Base-by-base conservation (phyloP, 176 grass and related monocot genomes). In the Pharus latifolius region DNA sequence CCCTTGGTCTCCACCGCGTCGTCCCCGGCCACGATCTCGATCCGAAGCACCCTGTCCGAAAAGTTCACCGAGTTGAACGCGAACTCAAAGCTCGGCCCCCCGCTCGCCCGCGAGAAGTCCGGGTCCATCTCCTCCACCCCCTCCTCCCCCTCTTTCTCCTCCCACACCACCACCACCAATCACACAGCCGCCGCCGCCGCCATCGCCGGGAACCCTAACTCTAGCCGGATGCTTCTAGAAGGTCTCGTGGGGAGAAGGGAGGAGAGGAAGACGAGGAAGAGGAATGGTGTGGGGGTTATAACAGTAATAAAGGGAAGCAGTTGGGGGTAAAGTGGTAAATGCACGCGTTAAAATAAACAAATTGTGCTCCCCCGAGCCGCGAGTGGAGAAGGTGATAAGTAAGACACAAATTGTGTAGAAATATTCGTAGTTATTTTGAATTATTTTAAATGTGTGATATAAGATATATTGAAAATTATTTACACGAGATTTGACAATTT, bases 31-130 rank as follows among this genome's bases (percentile, higher is more conserved):
- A 86, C 55, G 71, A 96, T 85, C 82, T 96, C 92, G 82, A 96
- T 96, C 79, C 88, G 88, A 23, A 96, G 82, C 32, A 88, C 84
- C 63, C 92, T 75, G 75, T 96, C 92, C 43, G 92, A 96, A 82
- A 96, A 96, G 78, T 88, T 96, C 61, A 83, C 82, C n/a, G 82
- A 86, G 80, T 96, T 91, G 82, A 91, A 96, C 50, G 88, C 92
- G 67, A 96, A 96, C 65, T 91, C 92, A 31, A 86, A 96, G 69
- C 72, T 96, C 10, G 70, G 84, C 11, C 84, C 84, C 17, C 81
- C 84, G 34, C 73, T 78, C 41, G 80, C 84, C 67, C 87, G 81
- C 34, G 87, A 76, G 81, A 96, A 96, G 65, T 91, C 87, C 31
- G 87, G 88, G 49, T 96, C 91, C 91, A 96, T 96, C 33, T 48